Percentiles rank a stretch among this genome's conserved stretches.
Conservation (phyloP, 768 basidiomycete species). For the Boletus rubroflammeus region DNA sequence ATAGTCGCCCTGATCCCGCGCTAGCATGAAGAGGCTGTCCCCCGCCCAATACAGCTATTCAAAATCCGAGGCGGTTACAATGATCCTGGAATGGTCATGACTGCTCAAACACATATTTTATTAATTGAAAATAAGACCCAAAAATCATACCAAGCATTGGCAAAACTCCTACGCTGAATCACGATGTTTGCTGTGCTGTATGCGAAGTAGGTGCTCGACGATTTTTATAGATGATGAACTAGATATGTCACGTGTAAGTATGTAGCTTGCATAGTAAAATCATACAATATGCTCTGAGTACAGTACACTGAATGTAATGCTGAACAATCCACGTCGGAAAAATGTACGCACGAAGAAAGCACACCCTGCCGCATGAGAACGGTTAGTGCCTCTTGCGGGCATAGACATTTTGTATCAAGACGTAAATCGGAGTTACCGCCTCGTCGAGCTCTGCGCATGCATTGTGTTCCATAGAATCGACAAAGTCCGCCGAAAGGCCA, state of each 20-base stretch:
- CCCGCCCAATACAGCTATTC: background rate
- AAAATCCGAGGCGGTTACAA: background rate
- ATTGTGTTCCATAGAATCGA: slow-evolving; percentile 51
- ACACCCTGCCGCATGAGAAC: background rate
- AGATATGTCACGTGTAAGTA: slow-evolving; percentile 2
- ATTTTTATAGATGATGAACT: slow-evolving; percentile 4
- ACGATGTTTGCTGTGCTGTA: background rate
- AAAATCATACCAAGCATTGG: background rate
- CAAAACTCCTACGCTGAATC: too few relatives aligned
- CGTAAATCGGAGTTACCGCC: slow-evolving; percentile 44
- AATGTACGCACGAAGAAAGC: background rate
- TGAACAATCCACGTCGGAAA: slow-evolving; percentile 7
- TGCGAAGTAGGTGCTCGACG: background rate
- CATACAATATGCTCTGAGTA: slow-evolving; percentile 19
- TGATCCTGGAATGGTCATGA: background rate
- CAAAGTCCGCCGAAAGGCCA: slow-evolving; percentile 51
- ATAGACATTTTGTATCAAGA: slow-evolving; percentile 58
- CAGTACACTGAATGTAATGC: slow-evolving; percentile 21
- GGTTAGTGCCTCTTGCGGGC: slow-evolving; percentile 37
- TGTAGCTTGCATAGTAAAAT: slow-evolving; percentile 12
- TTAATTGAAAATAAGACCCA: background rate
- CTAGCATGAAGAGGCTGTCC: background rate
- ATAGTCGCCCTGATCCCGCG: background rate
- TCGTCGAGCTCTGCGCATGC: slow-evolving; percentile 51
- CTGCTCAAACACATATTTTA: too few relatives aligned